Evolutionary conservation across 108 stramenopile genomes (phyloP).

Genomic region (Aurantiochytrium sp.): DNA sequence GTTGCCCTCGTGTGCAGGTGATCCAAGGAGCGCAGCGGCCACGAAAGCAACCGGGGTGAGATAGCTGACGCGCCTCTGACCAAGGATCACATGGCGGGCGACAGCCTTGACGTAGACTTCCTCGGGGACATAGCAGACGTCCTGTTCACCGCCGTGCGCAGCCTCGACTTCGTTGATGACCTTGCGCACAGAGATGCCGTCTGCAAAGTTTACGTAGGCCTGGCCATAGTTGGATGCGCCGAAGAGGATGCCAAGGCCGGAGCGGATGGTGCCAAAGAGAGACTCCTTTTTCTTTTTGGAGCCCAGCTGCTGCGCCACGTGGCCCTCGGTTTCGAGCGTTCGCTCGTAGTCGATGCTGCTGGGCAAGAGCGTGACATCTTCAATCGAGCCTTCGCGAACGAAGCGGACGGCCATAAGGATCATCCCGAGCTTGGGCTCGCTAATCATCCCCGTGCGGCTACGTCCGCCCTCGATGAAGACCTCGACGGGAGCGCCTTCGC

Average conservation of each 20-base stretch:
- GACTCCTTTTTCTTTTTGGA: neutral
- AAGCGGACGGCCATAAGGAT: neutral
- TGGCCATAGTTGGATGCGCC: neutral
- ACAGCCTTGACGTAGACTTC: conserved; percentile 8
- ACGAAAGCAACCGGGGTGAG: neutral
- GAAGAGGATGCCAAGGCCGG: neutral
- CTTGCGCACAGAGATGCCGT: neutral
- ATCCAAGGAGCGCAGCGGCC: neutral
- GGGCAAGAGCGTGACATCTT: neutral
- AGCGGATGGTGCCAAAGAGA: neutral
- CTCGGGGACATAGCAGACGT: neutral
- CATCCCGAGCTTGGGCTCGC: neutral
- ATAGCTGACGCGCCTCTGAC: neutral
- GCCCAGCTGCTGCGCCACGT: neutral
- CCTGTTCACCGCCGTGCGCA: neutral
- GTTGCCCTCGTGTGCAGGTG: neutral
- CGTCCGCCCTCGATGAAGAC: conserved; percentile 3
- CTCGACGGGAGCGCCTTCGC: neutral
- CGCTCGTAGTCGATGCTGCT: conserved; percentile 8
- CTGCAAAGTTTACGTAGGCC: neutral
- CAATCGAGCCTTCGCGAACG: neutral
- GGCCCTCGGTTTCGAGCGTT: neutral
- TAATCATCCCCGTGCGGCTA: conserved; percentile 7
- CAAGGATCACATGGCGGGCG: neutral
- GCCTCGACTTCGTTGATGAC: neutral